Evolutionary conservation across 164 flowering plant genomes (phyloP).

Genomic region (Berberis vulgaris): DNA sequence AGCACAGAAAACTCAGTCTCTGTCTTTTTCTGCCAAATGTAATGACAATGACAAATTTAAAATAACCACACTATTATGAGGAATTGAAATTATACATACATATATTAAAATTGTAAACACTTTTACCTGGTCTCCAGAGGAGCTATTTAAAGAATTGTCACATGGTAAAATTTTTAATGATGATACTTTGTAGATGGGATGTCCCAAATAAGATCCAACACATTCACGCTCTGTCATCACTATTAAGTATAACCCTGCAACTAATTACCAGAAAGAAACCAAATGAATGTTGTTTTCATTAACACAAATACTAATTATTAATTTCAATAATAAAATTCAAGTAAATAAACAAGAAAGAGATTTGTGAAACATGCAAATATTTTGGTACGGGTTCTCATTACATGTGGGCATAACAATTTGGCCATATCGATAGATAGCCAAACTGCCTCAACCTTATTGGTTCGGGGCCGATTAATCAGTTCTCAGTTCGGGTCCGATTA

Average conservation of each 20-base stretch:
- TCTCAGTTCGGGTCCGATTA: too few relatives aligned
- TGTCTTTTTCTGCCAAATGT: conserved; percentile 71
- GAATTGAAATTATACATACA: not conserved
- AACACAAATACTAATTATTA: too few relatives aligned
- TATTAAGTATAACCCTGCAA: conserved; percentile 68
- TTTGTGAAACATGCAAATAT: too few relatives aligned
- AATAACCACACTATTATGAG: not conserved
- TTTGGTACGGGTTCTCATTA: too few relatives aligned
- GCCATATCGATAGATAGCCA: too few relatives aligned
- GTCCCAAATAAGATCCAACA: conserved; percentile 86
- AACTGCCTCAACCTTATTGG: too few relatives aligned
- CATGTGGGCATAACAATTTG: too few relatives aligned
- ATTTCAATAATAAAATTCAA: too few relatives aligned
- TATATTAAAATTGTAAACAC: not conserved
- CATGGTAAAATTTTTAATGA: conserved; percentile 79
- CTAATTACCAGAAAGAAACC: not conserved
- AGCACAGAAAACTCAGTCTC: conserved; percentile 74
- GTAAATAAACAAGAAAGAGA: too few relatives aligned
- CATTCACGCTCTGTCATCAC: conserved; percentile 72
- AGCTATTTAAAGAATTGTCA: conserved; percentile 54
- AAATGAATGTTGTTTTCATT: too few relatives aligned
- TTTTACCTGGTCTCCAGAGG: conserved; percentile 71
- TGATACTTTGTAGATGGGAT: conserved; percentile 69
- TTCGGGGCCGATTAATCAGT: too few relatives aligned
- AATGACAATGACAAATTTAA: conserved; percentile 4